Base-by-base conservation (phyloP, 306 rosid genomes). In the Betula pendula region DNA sequence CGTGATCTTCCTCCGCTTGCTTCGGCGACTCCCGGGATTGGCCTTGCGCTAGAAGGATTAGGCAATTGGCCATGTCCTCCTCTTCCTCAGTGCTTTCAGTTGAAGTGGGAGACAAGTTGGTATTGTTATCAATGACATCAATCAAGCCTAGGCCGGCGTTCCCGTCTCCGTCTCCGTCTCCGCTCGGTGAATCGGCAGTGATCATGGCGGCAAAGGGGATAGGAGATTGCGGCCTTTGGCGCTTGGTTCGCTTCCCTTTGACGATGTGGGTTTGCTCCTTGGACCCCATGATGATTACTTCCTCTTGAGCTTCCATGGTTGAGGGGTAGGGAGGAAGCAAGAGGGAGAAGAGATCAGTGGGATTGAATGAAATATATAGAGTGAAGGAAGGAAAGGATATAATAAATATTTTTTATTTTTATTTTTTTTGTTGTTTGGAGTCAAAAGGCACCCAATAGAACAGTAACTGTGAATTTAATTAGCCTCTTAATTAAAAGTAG, bases 221-320 rank as follows among this genome's bases (percentile, higher is more conserved):
- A 0, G 98, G 98, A n/a, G 98, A 95, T 81, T 88, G 95, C 10
- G 91, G 96, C 81, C 97, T 84, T 8, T 80, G 85, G 87, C 98
- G 94, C 80, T 95, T 95, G 70, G 97, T 95, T 45, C 98, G 84
- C 79, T 92, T 95, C 16, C 97, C 97, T 85, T 92, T 94, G 72
- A 80, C 84, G 6, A 89, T 75, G 73, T 78, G 80, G 72, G 83
- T 22, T 2, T 81, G 85, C 47, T 94, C 93, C 53, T 75, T 86
- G 24, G 91, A 73, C 59, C 86, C 89, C 75, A 79, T 13, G 59
- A 79, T 13, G 59, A 85, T 73, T 68, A 72, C 75, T 75, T 87
- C 89, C 71, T 90, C 89, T 75, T 82, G 77, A 81, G 84, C 76
- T 83, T 91, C 92, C 98, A 94, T 94, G 68, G 85, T 62, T 51